Evolutionary conservation across 805 yeast genomes (phyloP).

Genomic region (Nakazawaea ishiwadae): DNA sequence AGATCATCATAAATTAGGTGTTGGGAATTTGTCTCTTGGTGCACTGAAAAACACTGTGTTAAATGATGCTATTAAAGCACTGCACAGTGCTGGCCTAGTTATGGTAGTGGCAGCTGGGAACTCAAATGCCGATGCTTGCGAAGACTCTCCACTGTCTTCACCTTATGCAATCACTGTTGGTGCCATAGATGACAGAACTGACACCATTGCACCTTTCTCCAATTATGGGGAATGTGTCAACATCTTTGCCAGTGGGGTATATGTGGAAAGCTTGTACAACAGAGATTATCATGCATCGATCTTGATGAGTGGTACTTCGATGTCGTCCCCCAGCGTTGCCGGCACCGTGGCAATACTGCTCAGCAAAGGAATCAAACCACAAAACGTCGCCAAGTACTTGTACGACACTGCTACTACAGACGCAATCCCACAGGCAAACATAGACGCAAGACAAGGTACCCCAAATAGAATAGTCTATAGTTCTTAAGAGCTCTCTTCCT

Average conservation of each 20-base stretch:
- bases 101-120: conserved; percentile 88
- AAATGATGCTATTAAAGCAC: conserved; percentile 74
- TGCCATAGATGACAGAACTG: conserved; percentile 75
- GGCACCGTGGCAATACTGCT: conserved; percentile 58
- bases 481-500: neutral
- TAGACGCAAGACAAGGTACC: conserved; percentile 44
- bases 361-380: conserved; percentile 42
- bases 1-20: conserved; percentile 37
- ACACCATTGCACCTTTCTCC: conserved; percentile 70
- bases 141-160: conserved; percentile 83
- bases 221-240: conserved; percentile 94
- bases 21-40: conserved; percentile 80
- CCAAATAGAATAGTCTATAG: conserved; percentile 49
- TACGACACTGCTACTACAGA: conserved; percentile 42
- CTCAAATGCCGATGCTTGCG: conserved; percentile 70
- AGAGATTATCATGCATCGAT: conserved; percentile 22
- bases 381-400: conserved; percentile 36
- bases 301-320: conserved; percentile 68
- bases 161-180: conserved; percentile 74
- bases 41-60: conserved; percentile 62
- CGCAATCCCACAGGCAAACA: conserved; percentile 40
- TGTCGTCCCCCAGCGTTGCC: conserved; percentile 75
- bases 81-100: conserved; percentile 64
- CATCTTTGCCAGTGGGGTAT: conserved; percentile 77
- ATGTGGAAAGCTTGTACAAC: conserved; percentile 52